Evolutionary conservation across 2,329 filamentous ascomycete species (phyloP), one percentile per base, ranked within the genome.

Genomic region (Stachybotrys elegans): DNA sequence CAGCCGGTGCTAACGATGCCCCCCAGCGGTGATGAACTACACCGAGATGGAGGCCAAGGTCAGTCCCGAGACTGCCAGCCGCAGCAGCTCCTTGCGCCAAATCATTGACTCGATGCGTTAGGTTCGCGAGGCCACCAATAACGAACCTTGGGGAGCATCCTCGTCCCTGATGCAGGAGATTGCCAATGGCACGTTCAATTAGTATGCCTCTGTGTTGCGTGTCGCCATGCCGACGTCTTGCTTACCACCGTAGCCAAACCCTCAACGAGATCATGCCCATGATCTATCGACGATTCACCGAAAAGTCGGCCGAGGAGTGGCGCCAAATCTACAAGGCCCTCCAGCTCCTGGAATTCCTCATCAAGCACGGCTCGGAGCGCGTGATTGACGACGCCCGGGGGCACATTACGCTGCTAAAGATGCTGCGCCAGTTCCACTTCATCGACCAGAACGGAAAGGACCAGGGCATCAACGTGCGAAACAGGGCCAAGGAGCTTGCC

Each of bases 231-330:
- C 40, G 43, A 43, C 22, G n/a, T n/a, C n/a, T n/a, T n/a, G n/a
- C n/a, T n/a, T n/a, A n/a, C n/a, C n/a, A n/a, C n/a, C n/a, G 45
- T 61, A 96, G 92, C 65, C 90, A 95, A 81, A 81, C 91, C 42
- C 82, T 98, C 45, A 97, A 97, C 68, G 93, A 98, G 68, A 97
- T 98, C 63, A 98, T 98, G 93, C 93, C 93, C 53, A 93, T 98
- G 89, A 95, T 98, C 62, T 98, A 98, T 74, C 93, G 94, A 61
- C 88, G 93, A 52, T 98, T 98, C 68, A 98, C 93, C 48, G 93
- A 98, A 66, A 98, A 98, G 74, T 79, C 90, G 7, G 92, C 93
- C 44, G 93, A 98, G 65, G 93, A 98, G 70, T 98, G 93, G 93
- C 82, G 93, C 54, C 93, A 98, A 67, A 98, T 98, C 61, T 98